Conservation (phyloP, 2,329 filamentous ascomycete genomes). For the Neophaeococcomyces mojaviensis region DNA sequence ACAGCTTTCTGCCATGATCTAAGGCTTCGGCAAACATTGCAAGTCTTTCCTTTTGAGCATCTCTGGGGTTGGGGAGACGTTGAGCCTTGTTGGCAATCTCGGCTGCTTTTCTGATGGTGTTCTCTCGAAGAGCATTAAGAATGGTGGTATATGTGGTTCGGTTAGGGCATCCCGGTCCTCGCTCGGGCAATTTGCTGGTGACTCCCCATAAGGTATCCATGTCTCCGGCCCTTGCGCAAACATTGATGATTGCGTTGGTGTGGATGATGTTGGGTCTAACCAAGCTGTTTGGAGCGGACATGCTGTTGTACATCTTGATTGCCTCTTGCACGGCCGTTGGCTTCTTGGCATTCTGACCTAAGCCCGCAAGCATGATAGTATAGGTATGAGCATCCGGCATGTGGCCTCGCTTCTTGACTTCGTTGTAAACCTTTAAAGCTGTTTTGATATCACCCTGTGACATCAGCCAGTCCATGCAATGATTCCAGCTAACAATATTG, state of each 20-base stretch:
- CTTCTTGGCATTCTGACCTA: conserved; percentile 52
- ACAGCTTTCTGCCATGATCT: conserved; percentile 63
- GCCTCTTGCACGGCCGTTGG: conserved; percentile 60
- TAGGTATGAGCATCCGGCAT: conserved; percentile 75
- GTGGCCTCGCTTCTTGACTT: conserved; percentile 95
- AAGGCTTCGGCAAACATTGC: conserved; percentile 39
- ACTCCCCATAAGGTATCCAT: conserved; percentile 75
- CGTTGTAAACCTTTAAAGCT: conserved; percentile 80
- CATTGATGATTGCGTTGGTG: conserved; percentile 77
- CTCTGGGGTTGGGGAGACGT: conserved; percentile 1
- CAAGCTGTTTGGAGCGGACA: conserved; percentile 55
- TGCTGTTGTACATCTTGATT: conserved; percentile 67
- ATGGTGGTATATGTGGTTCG: conserved; percentile 73
- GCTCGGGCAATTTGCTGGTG: conserved; percentile 61
- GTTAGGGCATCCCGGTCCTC: conserved; percentile 57
- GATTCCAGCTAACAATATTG: conserved; percentile 79
- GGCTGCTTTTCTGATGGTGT: conserved; percentile 26
- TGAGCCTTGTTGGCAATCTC: conserved; percentile 22
- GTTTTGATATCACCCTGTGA: conserved; percentile 50
- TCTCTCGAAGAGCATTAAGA: conserved; percentile 62
- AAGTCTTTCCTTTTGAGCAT: conserved; percentile 22
- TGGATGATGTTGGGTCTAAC: conserved; percentile 72
- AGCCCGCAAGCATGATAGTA: conserved; percentile 71
- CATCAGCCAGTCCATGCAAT: conserved; percentile 67
- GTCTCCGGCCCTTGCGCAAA: conserved; percentile 67